Evolutionary conservation across 345 rosid species (phyloP).

Genomic region (Salix purpurea): DNA sequence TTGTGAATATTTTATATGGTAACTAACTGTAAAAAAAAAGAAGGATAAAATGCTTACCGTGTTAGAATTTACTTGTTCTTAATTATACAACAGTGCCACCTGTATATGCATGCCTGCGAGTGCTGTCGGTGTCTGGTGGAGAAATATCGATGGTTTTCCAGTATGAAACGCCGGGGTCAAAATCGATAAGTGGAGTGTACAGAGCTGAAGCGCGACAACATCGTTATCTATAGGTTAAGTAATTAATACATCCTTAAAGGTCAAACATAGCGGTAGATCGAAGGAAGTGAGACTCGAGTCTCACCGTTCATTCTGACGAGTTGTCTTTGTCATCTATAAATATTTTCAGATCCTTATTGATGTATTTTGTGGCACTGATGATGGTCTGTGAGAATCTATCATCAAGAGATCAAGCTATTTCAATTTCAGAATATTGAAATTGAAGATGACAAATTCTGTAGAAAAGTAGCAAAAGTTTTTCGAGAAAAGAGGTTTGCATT

Average conservation of each 20-base stretch:
- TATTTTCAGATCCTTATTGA: neutral
- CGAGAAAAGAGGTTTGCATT: too few species aligned
- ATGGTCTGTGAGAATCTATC: neutral
- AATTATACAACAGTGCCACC: too few species aligned
- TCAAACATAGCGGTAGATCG: neutral
- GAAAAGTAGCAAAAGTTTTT: too few species aligned
- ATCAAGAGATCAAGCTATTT: neutral
- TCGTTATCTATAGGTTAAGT: neutral
- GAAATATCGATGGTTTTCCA: neutral
- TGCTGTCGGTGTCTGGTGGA: too few species aligned
- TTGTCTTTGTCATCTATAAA: slow-evolving; percentile 2
- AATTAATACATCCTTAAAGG: neutral
- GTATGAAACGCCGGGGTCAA: neutral
- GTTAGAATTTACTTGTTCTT: too few species aligned
- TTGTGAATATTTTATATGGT: too few species aligned
- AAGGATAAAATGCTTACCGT: too few species aligned
- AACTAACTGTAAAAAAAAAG: too few species aligned
- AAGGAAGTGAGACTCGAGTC: neutral
- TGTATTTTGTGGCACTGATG: neutral
- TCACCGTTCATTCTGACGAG: slow-evolving; percentile 1
- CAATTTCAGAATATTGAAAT: neutral
- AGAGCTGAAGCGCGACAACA: neutral
- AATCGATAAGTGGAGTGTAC: neutral
- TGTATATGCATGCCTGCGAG: too few species aligned
- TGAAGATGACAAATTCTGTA: neutral